Percentiles rank a stretch among this genome's conserved stretches.
phyloP scores from a whole-genome alignment of 176 grass and related monocot genomes.

The Panicum miliaceum region DNA sequence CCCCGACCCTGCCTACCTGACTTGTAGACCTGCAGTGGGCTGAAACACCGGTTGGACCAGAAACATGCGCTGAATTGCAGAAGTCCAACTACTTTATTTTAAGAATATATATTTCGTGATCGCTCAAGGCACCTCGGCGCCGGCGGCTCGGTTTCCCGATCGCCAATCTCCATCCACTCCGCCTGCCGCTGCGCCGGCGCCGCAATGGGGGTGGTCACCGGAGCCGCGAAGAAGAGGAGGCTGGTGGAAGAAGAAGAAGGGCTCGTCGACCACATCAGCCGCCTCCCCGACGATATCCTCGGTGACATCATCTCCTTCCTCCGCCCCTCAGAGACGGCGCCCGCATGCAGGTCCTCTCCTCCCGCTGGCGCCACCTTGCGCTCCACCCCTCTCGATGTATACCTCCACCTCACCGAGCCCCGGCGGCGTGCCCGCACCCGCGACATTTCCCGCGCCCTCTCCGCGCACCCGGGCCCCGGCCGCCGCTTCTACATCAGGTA shows the following conservation, averaged over 20 bases:
- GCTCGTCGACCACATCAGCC: not conserved
- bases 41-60: too few relatives aligned
- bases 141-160: too few relatives aligned
- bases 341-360: not conserved
- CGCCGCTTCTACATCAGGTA: too few relatives aligned
- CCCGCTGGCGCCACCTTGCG: not conserved
- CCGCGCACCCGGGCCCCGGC: not conserved
- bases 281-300: not conserved
- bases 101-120: too few relatives aligned
- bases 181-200: too few relatives aligned
- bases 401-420: not conserved
- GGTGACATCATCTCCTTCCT: not conserved
- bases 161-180: too few relatives aligned
- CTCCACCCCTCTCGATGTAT: not conserved
- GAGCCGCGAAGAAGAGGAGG: not conserved
- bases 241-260: not conserved
- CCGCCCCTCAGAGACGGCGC: not conserved
- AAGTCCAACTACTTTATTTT: too few relatives aligned
- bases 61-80: too few relatives aligned
- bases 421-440: too few relatives aligned
- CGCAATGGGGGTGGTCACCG: not conserved
- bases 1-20: too few relatives aligned
- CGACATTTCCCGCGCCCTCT: not conserved
- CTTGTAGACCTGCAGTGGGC: too few relatives aligned
- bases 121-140: too few relatives aligned